Percentiles rank a stretch among this genome's conserved stretches.
Evolutionary conservation across 2,329 filamentous ascomycete species (phyloP).

Genomic region (Macrophomina tecta): DNA sequence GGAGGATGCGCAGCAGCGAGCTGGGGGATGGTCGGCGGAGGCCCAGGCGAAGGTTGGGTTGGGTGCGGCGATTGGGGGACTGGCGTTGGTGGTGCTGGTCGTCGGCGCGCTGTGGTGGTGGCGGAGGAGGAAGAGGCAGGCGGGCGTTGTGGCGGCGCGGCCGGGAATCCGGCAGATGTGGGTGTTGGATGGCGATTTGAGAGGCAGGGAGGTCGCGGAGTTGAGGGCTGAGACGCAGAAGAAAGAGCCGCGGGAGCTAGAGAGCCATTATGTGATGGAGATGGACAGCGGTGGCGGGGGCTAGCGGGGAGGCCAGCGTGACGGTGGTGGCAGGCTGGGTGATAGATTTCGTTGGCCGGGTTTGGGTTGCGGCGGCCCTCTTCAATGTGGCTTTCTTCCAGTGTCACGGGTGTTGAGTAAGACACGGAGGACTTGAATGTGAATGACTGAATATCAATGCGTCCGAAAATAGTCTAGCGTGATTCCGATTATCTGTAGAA

Average conservation of each 20-base stretch:
- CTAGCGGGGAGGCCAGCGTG: not conserved
- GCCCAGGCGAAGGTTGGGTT: not conserved
- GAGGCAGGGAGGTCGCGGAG: not conserved
- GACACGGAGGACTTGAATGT: no score
- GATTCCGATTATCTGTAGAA: no score
- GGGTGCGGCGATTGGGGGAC: not conserved
- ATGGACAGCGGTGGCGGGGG: not conserved
- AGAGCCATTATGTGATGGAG: not conserved
- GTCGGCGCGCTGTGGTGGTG: not conserved
- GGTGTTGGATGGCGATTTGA: not conserved
- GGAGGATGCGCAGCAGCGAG: no score
- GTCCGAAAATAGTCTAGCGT: no score
- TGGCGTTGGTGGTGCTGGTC: not conserved
- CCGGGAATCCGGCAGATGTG: not conserved
- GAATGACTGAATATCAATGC: no score
- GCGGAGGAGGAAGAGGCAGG: not conserved
- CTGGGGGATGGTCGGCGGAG: not conserved
- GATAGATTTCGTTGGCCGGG: not conserved
- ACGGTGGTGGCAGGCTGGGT: not conserved
- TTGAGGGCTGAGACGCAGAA: not conserved
- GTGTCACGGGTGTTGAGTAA: no score
- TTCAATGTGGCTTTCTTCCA: no score
- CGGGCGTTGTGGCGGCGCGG: not conserved
- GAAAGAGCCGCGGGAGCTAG: not conserved
- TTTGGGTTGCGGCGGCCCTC: no score